These are phyloP conservation scores for Pichia sp. DNA, from an alignment of 1,139 yeast species.

Conservation along the genomic window DNA sequence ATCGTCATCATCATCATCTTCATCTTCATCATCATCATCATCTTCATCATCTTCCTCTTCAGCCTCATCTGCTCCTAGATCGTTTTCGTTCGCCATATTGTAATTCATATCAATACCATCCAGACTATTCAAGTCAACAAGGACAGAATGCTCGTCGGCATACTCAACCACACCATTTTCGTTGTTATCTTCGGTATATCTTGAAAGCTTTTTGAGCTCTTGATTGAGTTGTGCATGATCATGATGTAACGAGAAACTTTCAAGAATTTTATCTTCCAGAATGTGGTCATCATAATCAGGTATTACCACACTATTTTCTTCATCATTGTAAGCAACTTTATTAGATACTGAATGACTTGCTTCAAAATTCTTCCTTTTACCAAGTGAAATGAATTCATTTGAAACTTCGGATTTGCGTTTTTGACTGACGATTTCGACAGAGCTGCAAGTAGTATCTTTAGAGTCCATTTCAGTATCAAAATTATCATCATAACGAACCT, in stretches of 20 bases:
- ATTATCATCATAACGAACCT: too few relatives aligned
- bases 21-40: conserved; percentile 13
- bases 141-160: conserved; percentile 7
- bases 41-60: conserved; percentile 13
- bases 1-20: background rate
- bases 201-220: conserved; percentile 22
- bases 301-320: background rate
- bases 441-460: too few relatives aligned
- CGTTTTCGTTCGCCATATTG: conserved; percentile 6
- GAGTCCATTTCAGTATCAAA: too few relatives aligned
- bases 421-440: too few relatives aligned
- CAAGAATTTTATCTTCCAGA: conserved; percentile 5
- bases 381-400: too few relatives aligned
- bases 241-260: conserved; percentile 8
- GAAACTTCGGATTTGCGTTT: too few relatives aligned
- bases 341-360: background rate
- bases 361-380: background rate
- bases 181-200: conserved; percentile 15
- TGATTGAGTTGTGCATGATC: conserved; percentile 27
- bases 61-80: background rate
- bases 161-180: conserved; percentile 1
- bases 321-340: background rate
- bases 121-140: conserved; percentile 10
- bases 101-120: conserved; percentile 9
- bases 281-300: background rate